Base-by-base conservation (phyloP, 2,329 filamentous ascomycete genomes). In the Sporothrix humicola region DNA sequence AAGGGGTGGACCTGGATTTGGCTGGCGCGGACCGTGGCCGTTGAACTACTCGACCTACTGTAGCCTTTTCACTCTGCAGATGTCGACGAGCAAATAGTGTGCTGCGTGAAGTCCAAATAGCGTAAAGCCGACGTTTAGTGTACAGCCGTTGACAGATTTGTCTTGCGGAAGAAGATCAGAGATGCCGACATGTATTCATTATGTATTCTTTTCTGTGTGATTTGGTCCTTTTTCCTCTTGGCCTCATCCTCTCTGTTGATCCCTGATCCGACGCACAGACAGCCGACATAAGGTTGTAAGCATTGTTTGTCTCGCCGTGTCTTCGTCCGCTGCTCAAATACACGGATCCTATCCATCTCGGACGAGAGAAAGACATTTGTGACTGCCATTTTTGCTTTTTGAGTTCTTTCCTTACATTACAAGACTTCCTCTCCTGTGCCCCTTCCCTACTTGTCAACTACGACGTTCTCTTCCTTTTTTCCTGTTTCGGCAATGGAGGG, bases 21-120 rank as follows among this genome's bases (percentile, higher is more conserved):
- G 13, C 58, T 61, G 59, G 59, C 37, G 59, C 59, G 37, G 59
- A 23, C 37, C 59, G 59, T 13, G 37, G 59, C 59, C 59, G 59
- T 59, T 37, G 9, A 26, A 15, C 59, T 65, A 46, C 59, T 59
- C 37, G 9, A 26, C 6, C 59, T 65, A 46, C 59, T 20, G 26
- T 37, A 59, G 26, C 52, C 15, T 17, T 59, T 44, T 31, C 42
- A 3, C 31, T 44, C n/a, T 63, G 7, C 56, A 61, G 26, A 26
- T 42, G 58, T n/a, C 15, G 58, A 12, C 17, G 20, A 1, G 17
- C 31, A 44, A 65, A 65, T 56, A 56, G 20, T 12, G 20, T 56
- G 52, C 52, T 56, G 52, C 7, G 7, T 37, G 31, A 37, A 37
- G 31, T 37, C 7, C 31, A 37, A 37, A 37, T 26, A 56, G 52